phyloP scores from a whole-genome alignment of 768 basidiomycete species.

The Lactarius deliciosus region DNA sequence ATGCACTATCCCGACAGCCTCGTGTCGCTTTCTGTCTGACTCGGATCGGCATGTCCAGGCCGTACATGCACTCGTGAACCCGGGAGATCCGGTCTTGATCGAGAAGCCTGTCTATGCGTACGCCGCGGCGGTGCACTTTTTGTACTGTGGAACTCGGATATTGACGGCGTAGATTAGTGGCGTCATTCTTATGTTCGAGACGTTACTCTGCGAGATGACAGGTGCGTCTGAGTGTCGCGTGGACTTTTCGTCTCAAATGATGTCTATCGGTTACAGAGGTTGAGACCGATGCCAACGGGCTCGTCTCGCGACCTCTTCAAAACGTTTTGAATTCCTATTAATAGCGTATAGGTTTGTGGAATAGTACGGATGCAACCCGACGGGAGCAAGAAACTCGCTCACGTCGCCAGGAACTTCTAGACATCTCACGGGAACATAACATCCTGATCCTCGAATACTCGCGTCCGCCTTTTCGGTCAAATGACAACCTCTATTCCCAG shows the following conservation, averaged over 20 bases:
- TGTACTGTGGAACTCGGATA: not conserved
- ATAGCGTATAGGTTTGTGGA: too few relatives aligned
- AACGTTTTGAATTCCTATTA: slow-evolving; percentile 35
- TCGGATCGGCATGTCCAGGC: slow-evolving; percentile 46
- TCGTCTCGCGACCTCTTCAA: slow-evolving; percentile 58
- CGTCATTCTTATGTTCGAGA: slow-evolving; percentile 60
- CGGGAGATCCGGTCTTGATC: slow-evolving; percentile 77
- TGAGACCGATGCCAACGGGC: slow-evolving; percentile 70
- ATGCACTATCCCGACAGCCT: too few relatives aligned
- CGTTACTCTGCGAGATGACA: slow-evolving; percentile 55
- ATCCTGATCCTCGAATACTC: too few relatives aligned
- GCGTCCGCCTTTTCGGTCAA: too few relatives aligned
- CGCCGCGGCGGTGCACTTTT: slow-evolving; percentile 32
- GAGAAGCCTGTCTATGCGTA: slow-evolving; percentile 82
- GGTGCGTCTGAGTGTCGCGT: slow-evolving; percentile 41
- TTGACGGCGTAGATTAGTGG: slow-evolving; percentile 44
- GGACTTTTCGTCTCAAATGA: not conserved
- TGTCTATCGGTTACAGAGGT: slow-evolving; percentile 54
- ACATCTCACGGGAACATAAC: too few relatives aligned
- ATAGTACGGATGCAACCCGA: too few relatives aligned
- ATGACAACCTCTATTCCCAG: too few relatives aligned
- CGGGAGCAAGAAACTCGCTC: too few relatives aligned
- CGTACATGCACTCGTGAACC: slow-evolving; percentile 66
- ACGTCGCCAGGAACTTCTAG: too few relatives aligned
- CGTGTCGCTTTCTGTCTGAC: not conserved